A percentile compares a stretch with the other conserved stretches of the same genome.
These are phyloP conservation scores for Triticum turgidum DNA, from an alignment of 176 grass and related monocot species.

Conservation along the genomic window DNA sequence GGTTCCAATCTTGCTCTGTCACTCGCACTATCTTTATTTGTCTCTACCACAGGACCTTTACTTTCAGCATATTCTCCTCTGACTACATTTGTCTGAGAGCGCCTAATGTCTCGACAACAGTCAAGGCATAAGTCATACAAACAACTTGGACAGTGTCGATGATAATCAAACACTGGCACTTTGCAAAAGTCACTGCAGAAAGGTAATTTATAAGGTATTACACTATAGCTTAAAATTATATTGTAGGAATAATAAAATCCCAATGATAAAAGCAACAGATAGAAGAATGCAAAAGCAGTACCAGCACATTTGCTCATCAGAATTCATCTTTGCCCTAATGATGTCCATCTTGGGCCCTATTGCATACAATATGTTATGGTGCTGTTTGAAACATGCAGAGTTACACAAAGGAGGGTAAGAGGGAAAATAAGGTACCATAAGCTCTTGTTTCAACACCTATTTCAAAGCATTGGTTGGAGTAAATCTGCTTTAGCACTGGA, in stretches of 20 bases:
- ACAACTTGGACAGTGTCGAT: conserved; percentile 82
- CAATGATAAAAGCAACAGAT: conserved; percentile 27
- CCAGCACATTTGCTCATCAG: conserved; percentile 97
- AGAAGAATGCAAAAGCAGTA: conserved; percentile 37
- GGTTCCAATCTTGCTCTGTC: conserved; percentile 38
- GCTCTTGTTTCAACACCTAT: conserved; percentile 88
- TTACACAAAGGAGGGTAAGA: conserved; percentile 23
- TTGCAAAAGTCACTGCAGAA: conserved; percentile 88
- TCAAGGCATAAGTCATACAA: conserved; percentile 85
- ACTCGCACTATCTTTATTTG: conserved; percentile 42
- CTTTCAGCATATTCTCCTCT: conserved; percentile 38
- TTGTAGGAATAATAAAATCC: conserved; percentile 4
- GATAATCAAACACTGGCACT: conserved; percentile 91
- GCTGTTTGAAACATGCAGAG: conserved; percentile 21
- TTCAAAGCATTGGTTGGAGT: conserved; percentile 82
- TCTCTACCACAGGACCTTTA: conserved; percentile 37
- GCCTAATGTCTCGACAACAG: conserved; percentile 80
- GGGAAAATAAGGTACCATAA: conserved; percentile 52
- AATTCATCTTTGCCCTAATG: conserved; percentile 75
- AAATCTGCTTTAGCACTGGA: conserved; percentile 83
- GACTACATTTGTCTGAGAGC: conserved; percentile 33
- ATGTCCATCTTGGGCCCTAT: conserved; percentile 82
- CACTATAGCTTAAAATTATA: not conserved
- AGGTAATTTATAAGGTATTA: conserved; percentile 8
- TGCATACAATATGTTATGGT: conserved; percentile 13